Evolutionary conservation across 2,329 filamentous ascomycete species (phyloP), one percentile per base, ranked within the genome.

Genomic region (Reticulascus tulasneorum): DNA sequence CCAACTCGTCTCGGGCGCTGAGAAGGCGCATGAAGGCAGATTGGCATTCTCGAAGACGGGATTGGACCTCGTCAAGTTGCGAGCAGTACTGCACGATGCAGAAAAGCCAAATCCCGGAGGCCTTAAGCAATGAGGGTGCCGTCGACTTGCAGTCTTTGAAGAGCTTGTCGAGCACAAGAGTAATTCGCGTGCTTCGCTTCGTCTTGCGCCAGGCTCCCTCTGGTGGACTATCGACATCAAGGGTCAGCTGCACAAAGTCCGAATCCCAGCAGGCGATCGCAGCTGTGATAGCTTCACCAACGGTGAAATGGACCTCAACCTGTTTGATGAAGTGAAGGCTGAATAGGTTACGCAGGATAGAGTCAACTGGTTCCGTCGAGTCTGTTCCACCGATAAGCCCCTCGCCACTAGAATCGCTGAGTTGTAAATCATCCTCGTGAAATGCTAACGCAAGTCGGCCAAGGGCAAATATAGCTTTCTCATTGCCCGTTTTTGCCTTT

Each of bases 91-190:
- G 89, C 8, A 97, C 82, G 4, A 97, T 64, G 52, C 85, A 94
- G 40, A 97, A 82, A 0, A 97, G 74, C 93, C 93, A 97, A 49
- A 98, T 94, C 0, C 89, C 89, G 1, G 90, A 91, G 4, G 91
- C 89, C 56, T 95, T 95, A 49, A 89, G 82, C 5, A 96, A 68
- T 0, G 89, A 85, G 1, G 93, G 93, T 53, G 96, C 96, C 0
- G 87, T 88, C 8, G 83, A 79, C 50, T 84, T 83, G 63, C 85
- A 93, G 51, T 93, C 84, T 3, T 67, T 65, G 29, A 97, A 70
- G 3, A 94, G 73, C 53, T 83, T 89, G 40, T 86, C 76, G 6
- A 94, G 64, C 2, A 86, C 69, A 11, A 36, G 31, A 6, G 38
- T 44, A 28, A 46, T 22, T n/a, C 44, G 31, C 15, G 20, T 9